Evolutionary conservation across 768 basidiomycete genomes (phyloP).

Genomic region (Leccinum rimulosum): DNA sequence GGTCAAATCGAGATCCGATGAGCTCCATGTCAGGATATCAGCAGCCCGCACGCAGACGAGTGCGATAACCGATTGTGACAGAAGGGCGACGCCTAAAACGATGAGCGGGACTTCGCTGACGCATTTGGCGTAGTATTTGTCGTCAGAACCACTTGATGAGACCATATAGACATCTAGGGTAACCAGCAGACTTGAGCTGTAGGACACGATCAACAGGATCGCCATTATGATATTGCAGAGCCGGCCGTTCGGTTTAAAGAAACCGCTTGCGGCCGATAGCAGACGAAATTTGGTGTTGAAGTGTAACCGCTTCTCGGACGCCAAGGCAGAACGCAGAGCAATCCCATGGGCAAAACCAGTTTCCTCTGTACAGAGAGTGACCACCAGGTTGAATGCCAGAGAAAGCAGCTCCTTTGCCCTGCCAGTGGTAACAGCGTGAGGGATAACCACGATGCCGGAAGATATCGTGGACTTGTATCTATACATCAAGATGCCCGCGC

Average conservation of each 20-base stretch:
- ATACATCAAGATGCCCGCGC: slow-evolving; percentile 23
- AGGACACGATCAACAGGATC: too few species aligned
- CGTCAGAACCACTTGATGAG: too few species aligned
- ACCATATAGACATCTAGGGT: too few species aligned
- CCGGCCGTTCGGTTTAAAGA: slow-evolving; percentile 26
- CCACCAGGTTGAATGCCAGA: slow-evolving; percentile 26
- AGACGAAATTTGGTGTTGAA: slow-evolving; percentile 33
- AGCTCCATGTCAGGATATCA: too few species aligned
- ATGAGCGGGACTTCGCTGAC: slow-evolving; percentile 28
- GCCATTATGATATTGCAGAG: too few species aligned
- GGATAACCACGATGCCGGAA: slow-evolving; percentile 22
- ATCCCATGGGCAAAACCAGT: slow-evolving; percentile 30
- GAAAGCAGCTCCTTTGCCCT: slow-evolving; percentile 18
- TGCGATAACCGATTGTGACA: too few species aligned
- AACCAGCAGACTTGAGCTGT: too few species aligned
- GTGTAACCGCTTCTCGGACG: slow-evolving; percentile 21
- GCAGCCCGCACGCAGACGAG: too few species aligned
- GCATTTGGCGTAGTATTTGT: slow-evolving; percentile 12
- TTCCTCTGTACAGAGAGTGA: slow-evolving; percentile 28
- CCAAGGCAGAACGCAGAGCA: slow-evolving; percentile 27
- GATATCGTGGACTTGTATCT: slow-evolving; percentile 21
- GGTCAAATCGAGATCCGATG: too few species aligned
- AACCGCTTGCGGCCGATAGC: slow-evolving; percentile 21
- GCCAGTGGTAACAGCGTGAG: slow-evolving; percentile 3
- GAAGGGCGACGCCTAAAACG: slow-evolving; percentile 25